Evolutionary conservation across 257 asterid species (phyloP).

Genomic region (Penstemon barbatus): DNA sequence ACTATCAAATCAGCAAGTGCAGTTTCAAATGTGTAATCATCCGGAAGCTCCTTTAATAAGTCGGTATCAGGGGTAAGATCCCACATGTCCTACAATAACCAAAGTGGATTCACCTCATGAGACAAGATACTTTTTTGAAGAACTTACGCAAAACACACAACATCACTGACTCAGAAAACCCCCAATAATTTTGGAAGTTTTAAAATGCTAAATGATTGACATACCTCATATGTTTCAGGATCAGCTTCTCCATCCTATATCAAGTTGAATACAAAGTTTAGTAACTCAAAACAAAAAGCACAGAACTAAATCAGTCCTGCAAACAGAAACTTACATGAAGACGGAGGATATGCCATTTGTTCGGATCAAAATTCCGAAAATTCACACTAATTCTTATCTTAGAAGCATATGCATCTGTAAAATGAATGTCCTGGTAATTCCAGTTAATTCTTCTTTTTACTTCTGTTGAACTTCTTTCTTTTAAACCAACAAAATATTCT

Average conservation of each 20-base stretch:
- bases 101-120: constrained; percentile 1
- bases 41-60: constrained; percentile 63
- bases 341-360: constrained; percentile 42
- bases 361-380: constrained; percentile 35
- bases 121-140: neutral
- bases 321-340: constrained; percentile 44
- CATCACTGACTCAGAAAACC: constrained; percentile 5
- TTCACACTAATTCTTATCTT: constrained; percentile 30
- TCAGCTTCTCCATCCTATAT: constrained; percentile 66
- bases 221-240: constrained; percentile 57
- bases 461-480: constrained; percentile 19
- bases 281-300: neutral
- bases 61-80: constrained; percentile 78
- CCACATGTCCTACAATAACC: constrained; percentile 72
- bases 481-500: constrained; percentile 22
- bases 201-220: constrained; percentile 12
- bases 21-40: constrained; percentile 63
- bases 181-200: neutral
- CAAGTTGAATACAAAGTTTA: constrained; percentile 22
- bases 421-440: constrained; percentile 42
- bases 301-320: neutral
- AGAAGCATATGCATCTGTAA: constrained; percentile 43
- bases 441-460: constrained; percentile 41
- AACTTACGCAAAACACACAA: constrained; percentile 6
- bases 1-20: constrained; percentile 85